Conservation (phyloP, 2,329 filamentous ascomycete genomes). For the Epichloe bromicola region DNA sequence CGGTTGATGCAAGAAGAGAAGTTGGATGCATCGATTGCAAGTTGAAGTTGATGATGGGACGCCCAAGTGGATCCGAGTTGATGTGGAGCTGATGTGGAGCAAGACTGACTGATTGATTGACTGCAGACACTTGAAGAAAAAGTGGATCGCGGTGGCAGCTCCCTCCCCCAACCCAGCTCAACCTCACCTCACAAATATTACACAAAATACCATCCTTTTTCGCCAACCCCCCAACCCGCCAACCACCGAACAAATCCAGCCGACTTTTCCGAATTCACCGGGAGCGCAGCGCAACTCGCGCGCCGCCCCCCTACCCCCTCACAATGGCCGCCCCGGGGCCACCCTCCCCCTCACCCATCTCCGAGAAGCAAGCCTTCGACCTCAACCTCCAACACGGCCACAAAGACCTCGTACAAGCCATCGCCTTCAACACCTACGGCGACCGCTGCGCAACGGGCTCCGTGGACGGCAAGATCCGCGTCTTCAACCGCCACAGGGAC, state of each 20-base stretch:
- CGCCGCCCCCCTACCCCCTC: neutral
- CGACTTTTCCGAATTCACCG: no score
- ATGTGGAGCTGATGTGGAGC: no score
- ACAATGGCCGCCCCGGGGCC: slow-evolving; percentile 19
- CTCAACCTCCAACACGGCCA: slow-evolving; percentile 60
- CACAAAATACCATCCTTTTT: no score
- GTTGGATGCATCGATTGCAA: neutral
- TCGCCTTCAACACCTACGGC: slow-evolving; percentile 85
- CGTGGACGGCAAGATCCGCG: slow-evolving; percentile 82
- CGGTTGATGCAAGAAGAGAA: neutral
- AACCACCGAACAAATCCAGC: no score
- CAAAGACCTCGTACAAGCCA: slow-evolving; percentile 68
- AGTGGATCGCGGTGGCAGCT: neutral
- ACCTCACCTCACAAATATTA: neutral
- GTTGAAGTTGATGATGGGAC: neutral
- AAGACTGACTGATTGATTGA: neutral
- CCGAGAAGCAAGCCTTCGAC: slow-evolving; percentile 38
- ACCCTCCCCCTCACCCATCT: slow-evolving; percentile 19
- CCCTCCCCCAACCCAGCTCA: neutral
- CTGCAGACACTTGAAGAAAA: no score
- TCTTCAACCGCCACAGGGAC: slow-evolving; percentile 75
- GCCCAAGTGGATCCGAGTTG: neutral
- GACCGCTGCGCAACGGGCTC: slow-evolving; percentile 85
- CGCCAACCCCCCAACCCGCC: no score
- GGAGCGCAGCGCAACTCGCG: no score